Conservation (phyloP, 192 early-diverging fungal species). For the Mortierella claussenii region DNA sequence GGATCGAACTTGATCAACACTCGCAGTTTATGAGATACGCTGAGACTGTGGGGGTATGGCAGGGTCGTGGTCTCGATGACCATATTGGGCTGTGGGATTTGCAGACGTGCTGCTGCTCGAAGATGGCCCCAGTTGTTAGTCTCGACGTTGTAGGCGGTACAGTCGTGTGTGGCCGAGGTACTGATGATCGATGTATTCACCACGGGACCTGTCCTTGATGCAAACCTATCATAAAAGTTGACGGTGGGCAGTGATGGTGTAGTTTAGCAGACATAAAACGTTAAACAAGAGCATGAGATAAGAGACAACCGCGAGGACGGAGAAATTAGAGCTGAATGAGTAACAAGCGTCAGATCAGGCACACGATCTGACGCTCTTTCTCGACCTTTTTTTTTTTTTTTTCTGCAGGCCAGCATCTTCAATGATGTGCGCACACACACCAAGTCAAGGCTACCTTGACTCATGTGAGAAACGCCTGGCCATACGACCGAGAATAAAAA, state of each 20-base stretch:
- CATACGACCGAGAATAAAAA: too few relatives aligned
- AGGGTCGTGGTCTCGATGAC: conserved; percentile 6
- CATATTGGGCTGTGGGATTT: conserved; percentile 30
- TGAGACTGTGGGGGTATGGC: conserved; percentile 5
- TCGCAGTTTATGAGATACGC: conserved; percentile 27
- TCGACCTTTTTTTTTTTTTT: too few relatives aligned
- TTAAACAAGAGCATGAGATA: too few relatives aligned
- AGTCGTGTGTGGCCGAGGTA: conserved; percentile 27
- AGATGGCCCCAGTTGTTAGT: conserved; percentile 21
- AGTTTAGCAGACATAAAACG: too few relatives aligned
- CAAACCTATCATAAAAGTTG: conserved; percentile 21
- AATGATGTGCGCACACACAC: too few relatives aligned
- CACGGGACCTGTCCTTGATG: not conserved
- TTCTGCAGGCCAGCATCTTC: too few relatives aligned
- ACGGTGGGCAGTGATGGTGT: too few relatives aligned
- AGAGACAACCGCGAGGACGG: too few relatives aligned
- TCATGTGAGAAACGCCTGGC: too few relatives aligned
- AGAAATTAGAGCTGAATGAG: too few relatives aligned
- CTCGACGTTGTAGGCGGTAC: not conserved
- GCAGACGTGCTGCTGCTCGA: conserved; percentile 9
- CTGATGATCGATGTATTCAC: conserved; percentile 18
- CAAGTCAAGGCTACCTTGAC: not conserved
- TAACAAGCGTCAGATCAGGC: too few relatives aligned
- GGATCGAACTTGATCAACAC: conserved; percentile 30
- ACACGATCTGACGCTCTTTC: too few relatives aligned